phyloP scores from a whole-genome alignment of 176 grass and related monocot species.

The Carex parvula region DNA sequence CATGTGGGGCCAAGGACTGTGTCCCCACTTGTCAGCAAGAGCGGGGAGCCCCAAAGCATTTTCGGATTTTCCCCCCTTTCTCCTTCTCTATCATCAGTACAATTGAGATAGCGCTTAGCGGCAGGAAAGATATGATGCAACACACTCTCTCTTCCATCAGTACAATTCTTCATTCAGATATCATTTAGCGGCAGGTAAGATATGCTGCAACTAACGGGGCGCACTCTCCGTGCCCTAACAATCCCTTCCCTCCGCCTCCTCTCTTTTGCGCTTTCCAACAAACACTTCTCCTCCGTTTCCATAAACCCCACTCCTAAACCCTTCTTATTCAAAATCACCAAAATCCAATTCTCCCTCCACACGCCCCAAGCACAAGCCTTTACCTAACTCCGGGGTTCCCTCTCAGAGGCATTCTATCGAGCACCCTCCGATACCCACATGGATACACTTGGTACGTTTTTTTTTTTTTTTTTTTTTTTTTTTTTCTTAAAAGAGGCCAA shows the following conservation, averaged over 20 bases:
- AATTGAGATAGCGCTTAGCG: neutral
- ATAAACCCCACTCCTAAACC: neutral
- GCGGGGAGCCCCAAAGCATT: neutral
- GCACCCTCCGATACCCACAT: conserved; percentile 48
- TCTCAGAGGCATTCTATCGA: conserved; percentile 24
- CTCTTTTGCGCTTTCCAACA: neutral
- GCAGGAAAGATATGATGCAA: neutral
- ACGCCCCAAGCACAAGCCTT: conserved; percentile 13
- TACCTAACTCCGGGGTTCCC: neutral
- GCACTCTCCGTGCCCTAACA: conserved; percentile 28
- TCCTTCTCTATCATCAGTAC: neutral
- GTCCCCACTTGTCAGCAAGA: neutral
- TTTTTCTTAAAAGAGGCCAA: too few relatives aligned
- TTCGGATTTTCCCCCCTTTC: neutral
- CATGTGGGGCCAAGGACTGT: neutral
- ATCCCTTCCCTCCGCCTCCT: conserved; percentile 26
- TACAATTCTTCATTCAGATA: too few relatives aligned
- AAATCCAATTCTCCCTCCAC: conserved; percentile 9
- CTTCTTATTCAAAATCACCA: conserved; percentile 26
- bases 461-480: too few relatives aligned
- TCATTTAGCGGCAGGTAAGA: too few relatives aligned
- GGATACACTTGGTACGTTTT: conserved; percentile 37
- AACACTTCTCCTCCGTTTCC: neutral
- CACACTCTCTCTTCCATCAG: too few relatives aligned
- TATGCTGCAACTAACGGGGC: conserved; percentile 11